These are phyloP conservation scores for Aureobasidium zeae DNA, from an alignment of 2,329 filamentous ascomycete genomes.

Conservation along the genomic window DNA sequence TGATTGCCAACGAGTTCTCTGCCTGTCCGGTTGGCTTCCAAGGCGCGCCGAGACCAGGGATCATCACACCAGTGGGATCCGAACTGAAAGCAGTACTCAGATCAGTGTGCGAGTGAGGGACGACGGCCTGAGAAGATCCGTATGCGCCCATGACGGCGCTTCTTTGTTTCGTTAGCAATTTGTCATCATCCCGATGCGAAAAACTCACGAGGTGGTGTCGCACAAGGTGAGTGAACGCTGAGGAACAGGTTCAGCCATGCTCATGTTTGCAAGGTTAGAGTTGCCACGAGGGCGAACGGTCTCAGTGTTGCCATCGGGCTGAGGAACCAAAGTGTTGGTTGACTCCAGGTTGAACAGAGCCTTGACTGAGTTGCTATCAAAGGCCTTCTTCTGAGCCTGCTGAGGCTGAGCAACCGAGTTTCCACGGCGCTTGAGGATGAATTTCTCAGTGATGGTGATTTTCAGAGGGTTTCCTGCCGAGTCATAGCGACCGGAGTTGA, in stretches of 20 bases:
- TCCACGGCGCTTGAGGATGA: conserved; percentile 3
- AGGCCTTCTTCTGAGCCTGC: neutral
- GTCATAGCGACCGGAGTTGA: neutral
- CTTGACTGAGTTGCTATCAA: conserved; percentile 3
- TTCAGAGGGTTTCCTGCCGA: neutral
- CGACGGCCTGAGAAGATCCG: neutral
- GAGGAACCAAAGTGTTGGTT: neutral
- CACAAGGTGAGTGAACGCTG: too few relatives aligned
- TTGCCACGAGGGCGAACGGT: too few relatives aligned
- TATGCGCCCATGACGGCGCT: too few relatives aligned
- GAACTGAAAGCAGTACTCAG: neutral
- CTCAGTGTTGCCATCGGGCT: too few relatives aligned
- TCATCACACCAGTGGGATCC: neutral
- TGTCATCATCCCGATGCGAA: too few relatives aligned
- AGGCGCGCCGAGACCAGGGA: conserved; percentile 4
- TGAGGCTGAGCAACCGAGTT: neutral
- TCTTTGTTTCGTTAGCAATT: too few relatives aligned
- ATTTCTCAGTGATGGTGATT: neutral
- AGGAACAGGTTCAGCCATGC: too few relatives aligned
- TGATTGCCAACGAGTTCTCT: too few relatives aligned
- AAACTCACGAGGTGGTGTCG: too few relatives aligned
- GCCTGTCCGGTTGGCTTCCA: too few relatives aligned
- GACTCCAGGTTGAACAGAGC: conserved; percentile 9
- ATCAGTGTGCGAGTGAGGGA: neutral
- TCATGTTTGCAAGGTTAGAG: too few relatives aligned